A percentile compares a stretch with the other conserved stretches of the same genome.
phyloP scores from a whole-genome alignment of 176 grass and related monocot genomes.

The Thalia dealbata region DNA sequence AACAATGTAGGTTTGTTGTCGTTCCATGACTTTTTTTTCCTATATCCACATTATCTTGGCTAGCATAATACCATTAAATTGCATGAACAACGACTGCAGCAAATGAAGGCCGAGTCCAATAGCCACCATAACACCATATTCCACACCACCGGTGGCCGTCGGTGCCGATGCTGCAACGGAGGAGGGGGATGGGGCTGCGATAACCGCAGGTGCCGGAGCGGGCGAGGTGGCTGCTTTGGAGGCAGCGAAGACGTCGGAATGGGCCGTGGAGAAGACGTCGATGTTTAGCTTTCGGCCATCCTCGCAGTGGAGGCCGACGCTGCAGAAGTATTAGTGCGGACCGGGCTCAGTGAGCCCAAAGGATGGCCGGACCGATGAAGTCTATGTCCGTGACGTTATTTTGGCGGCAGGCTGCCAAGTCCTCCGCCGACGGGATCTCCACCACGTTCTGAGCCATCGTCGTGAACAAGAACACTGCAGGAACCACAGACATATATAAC shows the following conservation, averaged over 20 bases:
- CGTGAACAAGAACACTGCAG: slow-evolving; percentile 62
- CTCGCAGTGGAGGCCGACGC: slow-evolving; percentile 81
- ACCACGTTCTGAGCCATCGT: slow-evolving; percentile 54
- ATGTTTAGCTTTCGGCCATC: slow-evolving; percentile 55
- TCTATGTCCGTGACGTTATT: slow-evolving; percentile 31
- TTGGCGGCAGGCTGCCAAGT: slow-evolving; percentile 38
- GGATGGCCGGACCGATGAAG: slow-evolving; percentile 36
- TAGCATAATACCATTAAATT: no score
- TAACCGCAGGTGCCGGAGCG: no score
- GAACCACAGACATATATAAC: neutral
- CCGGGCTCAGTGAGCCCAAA: slow-evolving; percentile 41
- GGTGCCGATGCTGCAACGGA: no score
- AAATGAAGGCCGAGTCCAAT: no score
- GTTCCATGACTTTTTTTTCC: no score
- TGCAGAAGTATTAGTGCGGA: slow-evolving; percentile 56
- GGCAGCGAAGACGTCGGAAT: neutral
- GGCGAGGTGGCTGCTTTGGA: no score
- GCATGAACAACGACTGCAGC: no score
- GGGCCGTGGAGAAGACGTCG: slow-evolving; percentile 23
- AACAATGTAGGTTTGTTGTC: no score
- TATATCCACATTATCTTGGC: no score
- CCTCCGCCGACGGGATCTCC: neutral
- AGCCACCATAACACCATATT: no score
- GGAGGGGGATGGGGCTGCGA: no score
- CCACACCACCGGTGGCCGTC: no score